phyloP scores from a whole-genome alignment of 1,284 basidiomycete species.

The Boletus sp. region DNA sequence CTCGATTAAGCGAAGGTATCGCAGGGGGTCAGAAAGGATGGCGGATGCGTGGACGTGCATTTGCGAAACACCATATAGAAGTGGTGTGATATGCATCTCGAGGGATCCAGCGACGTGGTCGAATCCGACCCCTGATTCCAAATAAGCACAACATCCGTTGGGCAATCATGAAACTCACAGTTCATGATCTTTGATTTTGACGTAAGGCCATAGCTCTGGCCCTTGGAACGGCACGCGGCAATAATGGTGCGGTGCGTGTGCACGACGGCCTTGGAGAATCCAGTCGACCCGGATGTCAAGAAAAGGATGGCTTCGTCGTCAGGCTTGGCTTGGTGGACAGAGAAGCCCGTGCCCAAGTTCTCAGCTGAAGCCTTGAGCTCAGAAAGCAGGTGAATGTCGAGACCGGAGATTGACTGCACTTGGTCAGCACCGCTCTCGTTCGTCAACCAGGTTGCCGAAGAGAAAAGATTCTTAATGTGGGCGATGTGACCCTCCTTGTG shows the following conservation, averaged over 20 bases:
- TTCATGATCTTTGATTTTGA: conserved; percentile 29
- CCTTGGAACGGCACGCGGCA: conserved; percentile 29
- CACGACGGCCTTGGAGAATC: conserved; percentile 30
- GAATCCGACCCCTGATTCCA: conserved; percentile 33
- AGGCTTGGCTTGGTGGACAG: conserved; percentile 16
- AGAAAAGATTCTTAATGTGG: conserved; percentile 28
- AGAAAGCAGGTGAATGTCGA: conserved; percentile 29
- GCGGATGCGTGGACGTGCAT: conserved; percentile 31
- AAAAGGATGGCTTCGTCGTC: conserved; percentile 30
- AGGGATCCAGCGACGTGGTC: conserved; percentile 38
- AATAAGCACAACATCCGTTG: conserved; percentile 4
- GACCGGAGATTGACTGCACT: conserved; percentile 26
- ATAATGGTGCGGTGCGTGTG: conserved; percentile 26
- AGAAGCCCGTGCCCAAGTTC: conserved; percentile 11
- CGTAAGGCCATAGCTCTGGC: conserved; percentile 23
- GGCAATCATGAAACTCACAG: conserved; percentile 18
- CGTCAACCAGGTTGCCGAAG: conserved; percentile 31
- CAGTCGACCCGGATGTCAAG: conserved; percentile 28
- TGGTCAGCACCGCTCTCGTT: conserved; percentile 31
- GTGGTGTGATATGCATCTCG: conserved; percentile 30
- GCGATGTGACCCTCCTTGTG: conserved; percentile 32
- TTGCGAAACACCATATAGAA: conserved; percentile 31
- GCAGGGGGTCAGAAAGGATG: conserved; percentile 30
- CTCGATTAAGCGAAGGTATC: conserved; percentile 28
- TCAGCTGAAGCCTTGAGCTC: conserved; percentile 18